Evolutionary conservation across 1,284 basidiomycete genomes (phyloP).

Genomic region (Heterobasidion irregulare): DNA sequence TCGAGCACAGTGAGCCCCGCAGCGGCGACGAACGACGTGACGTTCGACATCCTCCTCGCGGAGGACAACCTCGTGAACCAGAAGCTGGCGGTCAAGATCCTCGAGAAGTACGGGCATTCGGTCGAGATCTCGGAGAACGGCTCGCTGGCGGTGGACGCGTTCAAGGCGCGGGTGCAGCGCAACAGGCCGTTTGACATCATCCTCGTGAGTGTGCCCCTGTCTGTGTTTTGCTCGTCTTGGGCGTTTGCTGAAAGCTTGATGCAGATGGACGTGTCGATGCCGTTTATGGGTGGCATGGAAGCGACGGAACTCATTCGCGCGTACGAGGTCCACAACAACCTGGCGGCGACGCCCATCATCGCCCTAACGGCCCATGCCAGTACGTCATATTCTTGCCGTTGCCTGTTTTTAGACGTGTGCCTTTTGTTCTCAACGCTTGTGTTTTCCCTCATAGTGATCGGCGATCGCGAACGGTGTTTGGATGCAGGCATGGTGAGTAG

Average conservation of each 20-base stretch:
- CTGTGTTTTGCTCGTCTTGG: background rate
- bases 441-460: conserved; percentile 65
- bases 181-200: conserved; percentile 81
- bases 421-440: conserved; percentile 4
- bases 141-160: conserved; percentile 82
- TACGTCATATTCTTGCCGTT: conserved; percentile 39
- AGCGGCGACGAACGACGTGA: conserved; percentile 73
- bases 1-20: conserved; percentile 83
- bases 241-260: background rate
- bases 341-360: conserved; percentile 85
- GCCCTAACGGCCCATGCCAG: conserved; percentile 90
- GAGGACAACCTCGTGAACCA: conserved; percentile 99
- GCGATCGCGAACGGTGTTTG: conserved; percentile 88
- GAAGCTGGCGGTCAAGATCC: conserved; percentile 92
- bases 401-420: background rate
- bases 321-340: conserved; percentile 72
- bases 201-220: conserved; percentile 40
- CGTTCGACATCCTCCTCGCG: conserved; percentile 92
- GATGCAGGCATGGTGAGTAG: conserved; percentile 78
- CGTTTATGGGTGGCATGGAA: conserved; percentile 93
- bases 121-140: conserved; percentile 99
- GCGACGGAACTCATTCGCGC: conserved; percentile 77
- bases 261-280: conserved; percentile 98
- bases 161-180: conserved; percentile 70
- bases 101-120: conserved; percentile 94